Evolutionary conservation across 2,329 filamentous ascomycete species (phyloP).

Genomic region (Fusarium sarcochroum): DNA sequence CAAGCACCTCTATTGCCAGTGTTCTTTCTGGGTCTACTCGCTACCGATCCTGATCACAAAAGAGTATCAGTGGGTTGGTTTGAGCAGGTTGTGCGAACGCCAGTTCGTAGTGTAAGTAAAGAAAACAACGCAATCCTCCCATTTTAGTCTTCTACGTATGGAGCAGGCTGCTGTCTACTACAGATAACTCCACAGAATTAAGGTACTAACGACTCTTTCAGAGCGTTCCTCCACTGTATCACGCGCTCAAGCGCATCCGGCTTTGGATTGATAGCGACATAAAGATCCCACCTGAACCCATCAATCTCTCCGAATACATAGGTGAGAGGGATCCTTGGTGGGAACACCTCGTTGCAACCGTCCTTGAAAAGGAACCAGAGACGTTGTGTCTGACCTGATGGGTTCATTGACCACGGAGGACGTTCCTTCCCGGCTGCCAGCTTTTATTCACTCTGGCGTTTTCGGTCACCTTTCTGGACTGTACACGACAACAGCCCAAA

Average conservation of each 20-base stretch:
- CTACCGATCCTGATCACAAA: slow-evolving; percentile 49
- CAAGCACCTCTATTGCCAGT: slow-evolving; percentile 59
- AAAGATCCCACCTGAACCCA: slow-evolving; percentile 26
- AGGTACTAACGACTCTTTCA: slow-evolving; percentile 44
- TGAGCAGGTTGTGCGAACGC: slow-evolving; percentile 53
- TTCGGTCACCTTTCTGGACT: too few relatives aligned
- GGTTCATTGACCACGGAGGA: too few relatives aligned
- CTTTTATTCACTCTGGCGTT: too few relatives aligned
- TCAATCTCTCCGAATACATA: slow-evolving; percentile 43
- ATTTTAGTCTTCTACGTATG: slow-evolving; percentile 21
- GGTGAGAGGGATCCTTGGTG: slow-evolving; percentile 55
- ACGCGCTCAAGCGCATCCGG: slow-evolving; percentile 53
- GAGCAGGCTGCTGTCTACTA: slow-evolving; percentile 42
- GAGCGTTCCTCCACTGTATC: slow-evolving; percentile 58
- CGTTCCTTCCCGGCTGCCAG: too few relatives aligned
- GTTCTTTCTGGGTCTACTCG: slow-evolving; percentile 57
- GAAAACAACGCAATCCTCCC: slow-evolving; percentile 19
- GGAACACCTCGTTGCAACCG: slow-evolving; percentile 55
- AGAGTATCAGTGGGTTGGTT: slow-evolving; percentile 55
- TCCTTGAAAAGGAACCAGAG: slow-evolving; percentile 52
- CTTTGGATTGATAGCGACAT: slow-evolving; percentile 53
- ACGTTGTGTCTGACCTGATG: slow-evolving; percentile 58
- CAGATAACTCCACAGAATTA: slow-evolving; percentile 39
- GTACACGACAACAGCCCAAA: too few relatives aligned
- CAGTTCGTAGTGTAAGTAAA: slow-evolving; percentile 58